Conservation (phyloP, 345 rosid genomes). For the Eucalyptus sideroxylon region DNA sequence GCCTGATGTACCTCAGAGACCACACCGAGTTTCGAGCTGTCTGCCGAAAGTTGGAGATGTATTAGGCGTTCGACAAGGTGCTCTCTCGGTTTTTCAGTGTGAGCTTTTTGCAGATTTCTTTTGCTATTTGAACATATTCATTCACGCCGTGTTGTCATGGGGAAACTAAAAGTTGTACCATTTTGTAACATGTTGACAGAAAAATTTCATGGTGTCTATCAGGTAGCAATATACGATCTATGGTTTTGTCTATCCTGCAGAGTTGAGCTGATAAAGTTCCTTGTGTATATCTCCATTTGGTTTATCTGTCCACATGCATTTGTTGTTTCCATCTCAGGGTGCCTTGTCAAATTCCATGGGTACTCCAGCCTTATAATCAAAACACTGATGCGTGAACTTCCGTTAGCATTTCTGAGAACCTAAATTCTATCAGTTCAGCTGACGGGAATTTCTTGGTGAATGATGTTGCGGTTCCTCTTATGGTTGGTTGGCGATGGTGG, state of each 20-base stretch:
- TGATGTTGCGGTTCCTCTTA: not conserved
- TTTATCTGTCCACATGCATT: not conserved
- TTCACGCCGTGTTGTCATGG: not conserved
- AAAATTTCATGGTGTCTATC: not conserved
- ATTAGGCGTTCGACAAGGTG: not conserved
- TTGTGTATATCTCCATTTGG: not conserved
- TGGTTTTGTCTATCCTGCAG: not conserved
- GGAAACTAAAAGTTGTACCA: not conserved
- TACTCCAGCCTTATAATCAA: not conserved
- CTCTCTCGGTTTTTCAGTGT: not conserved
- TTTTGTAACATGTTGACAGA: not conserved
- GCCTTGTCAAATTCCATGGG: not conserved
- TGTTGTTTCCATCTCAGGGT: not conserved
- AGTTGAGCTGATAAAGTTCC: not conserved
- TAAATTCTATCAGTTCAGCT: not conserved
- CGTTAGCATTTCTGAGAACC: not conserved
- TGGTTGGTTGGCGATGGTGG: not conserved
- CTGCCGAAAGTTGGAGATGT: not conserved
- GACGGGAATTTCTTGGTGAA: not conserved
- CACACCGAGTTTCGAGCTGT: not conserved
- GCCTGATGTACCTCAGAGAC: not conserved
- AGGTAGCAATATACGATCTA: not conserved
- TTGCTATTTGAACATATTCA: not conserved
- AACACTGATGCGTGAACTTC: not conserved
- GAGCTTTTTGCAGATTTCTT: not conserved